Base-by-base conservation (phyloP, 345 rosid genomes). In the Salix suchowensis region DNA sequence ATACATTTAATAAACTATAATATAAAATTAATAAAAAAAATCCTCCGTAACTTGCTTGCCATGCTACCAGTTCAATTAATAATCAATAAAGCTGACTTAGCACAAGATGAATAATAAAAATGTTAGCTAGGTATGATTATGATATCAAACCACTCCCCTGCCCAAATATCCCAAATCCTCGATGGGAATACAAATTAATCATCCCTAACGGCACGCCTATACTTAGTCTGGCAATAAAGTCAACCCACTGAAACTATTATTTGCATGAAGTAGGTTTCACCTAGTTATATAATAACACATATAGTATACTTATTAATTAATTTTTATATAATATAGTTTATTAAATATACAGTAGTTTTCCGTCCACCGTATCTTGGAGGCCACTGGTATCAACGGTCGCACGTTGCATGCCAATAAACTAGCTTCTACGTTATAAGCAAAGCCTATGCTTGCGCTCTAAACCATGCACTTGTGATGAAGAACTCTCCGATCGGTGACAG, bases 201-300 rank as follows among this genome's bases (percentile, higher is more conserved):
- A 55, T 55, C 26, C 62, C 62, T 7, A 0, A 0, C 9, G 62
- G 12, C 28, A 3, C 13, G 28, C 28, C 11, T 58, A 11, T 46
- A 46, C 50, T 13, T 1, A n/a, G 32, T 30, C 32, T 2, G 32
- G 32, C 32, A 30, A 1, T n/a, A 37, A 65, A 71, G 80, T 77
- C 75, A 71, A 65, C 71, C 3, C 5, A 16, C 26, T 2, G 55
- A 48, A 34, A 12, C 15, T 4, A 23, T 1, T 24, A 55, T 6
- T 54, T 34, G 4, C 54, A 23, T 10, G n/a, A 30, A 50, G 77
- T 74, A 66, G 77, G 34, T 74, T 74, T 66, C 32, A 66, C 64
- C 10, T 15, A 1, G 7, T 5, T n/a, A 60, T 39, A 39, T 5
- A 37, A 62, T 30, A 65, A 58, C 37, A 36, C 37, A 5, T 36